Conservation (phyloP, 2,329 filamentous ascomycete genomes). For the Penicillium sumatraense region DNA sequence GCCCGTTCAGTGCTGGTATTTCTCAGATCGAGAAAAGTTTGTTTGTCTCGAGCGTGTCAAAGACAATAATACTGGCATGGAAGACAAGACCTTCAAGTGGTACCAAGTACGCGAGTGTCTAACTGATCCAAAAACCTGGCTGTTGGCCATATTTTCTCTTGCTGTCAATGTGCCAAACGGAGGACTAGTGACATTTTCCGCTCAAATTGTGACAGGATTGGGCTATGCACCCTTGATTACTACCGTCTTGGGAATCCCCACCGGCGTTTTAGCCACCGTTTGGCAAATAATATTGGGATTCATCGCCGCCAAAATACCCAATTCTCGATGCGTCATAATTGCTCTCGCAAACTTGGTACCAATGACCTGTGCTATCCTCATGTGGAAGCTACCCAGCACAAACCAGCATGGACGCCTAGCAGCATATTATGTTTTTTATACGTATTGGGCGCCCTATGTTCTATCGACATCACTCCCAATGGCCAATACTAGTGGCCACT, state of each 20-base stretch:
- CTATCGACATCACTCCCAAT: conserved; percentile 34
- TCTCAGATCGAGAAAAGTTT: conserved; percentile 25
- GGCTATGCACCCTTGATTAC: neutral
- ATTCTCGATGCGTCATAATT: conserved; percentile 31
- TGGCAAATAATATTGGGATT: conserved; percentile 29
- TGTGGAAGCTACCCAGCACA: conserved; percentile 41
- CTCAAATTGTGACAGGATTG: too few species aligned
- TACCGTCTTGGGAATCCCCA: conserved; percentile 22
- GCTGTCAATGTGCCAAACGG: neutral
- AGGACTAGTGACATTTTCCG: neutral
- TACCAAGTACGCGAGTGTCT: neutral
- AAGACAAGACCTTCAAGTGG: neutral
- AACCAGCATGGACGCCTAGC: conserved; percentile 40
- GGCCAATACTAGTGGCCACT: conserved; percentile 31
- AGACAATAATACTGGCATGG: conserved; percentile 26
- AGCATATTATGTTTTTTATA: conserved; percentile 46
- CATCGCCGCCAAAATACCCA: conserved; percentile 16
- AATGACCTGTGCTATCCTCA: conserved; percentile 33
- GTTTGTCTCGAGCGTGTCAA: conserved; percentile 28
- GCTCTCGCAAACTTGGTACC: conserved; percentile 30
- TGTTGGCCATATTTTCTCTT: neutral
- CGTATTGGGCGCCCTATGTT: conserved; percentile 41
- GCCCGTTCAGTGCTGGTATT: conserved; percentile 24
- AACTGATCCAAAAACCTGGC: neutral
- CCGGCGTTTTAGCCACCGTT: conserved; percentile 30